Percentiles rank a stretch among this genome's conserved stretches.
Evolutionary conservation across 192 early-diverging fungal species (phyloP).

Genomic region (Haplosporangium gracile): DNA sequence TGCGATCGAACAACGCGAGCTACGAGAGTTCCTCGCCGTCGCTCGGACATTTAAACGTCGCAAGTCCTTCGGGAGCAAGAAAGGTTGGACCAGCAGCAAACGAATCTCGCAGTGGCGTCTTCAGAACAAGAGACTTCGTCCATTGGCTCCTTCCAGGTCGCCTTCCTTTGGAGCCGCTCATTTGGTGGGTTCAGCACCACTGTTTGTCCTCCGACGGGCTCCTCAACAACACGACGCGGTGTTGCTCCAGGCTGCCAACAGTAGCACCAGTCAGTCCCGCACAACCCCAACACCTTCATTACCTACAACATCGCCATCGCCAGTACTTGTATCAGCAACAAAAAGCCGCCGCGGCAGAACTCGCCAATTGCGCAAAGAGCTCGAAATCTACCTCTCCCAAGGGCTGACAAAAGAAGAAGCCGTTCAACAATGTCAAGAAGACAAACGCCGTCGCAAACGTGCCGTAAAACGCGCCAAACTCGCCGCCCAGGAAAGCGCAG

Average conservation of each 20-base stretch:
- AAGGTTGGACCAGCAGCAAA: conserved; percentile 2
- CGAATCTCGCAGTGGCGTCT: conserved; percentile 21
- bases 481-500: background rate
- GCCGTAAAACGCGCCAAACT: background rate
- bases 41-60: conserved; percentile 29
- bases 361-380: conserved; percentile 27
- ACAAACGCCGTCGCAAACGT: conserved; percentile 5
- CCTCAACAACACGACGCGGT: background rate
- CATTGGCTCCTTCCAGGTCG: background rate
- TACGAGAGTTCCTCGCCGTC: conserved; percentile 23
- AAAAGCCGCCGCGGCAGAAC: conserved; percentile 30
- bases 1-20: conserved; percentile 31
- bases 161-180: background rate
- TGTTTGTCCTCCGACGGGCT: background rate
- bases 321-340: background rate
- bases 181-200: background rate
- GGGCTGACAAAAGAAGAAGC: conserved; percentile 38
- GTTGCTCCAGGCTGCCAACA: background rate
- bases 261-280: background rate
- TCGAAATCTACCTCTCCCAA: conserved; percentile 29
- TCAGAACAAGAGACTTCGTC: conserved; percentile 15
- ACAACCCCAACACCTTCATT: background rate
- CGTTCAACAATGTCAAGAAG: conserved; percentile 6
- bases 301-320: background rate
- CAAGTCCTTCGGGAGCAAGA: background rate